Evolutionary conservation across 2,329 filamentous ascomycete genomes (phyloP).

Genomic region (Aureobasidium sp.): DNA sequence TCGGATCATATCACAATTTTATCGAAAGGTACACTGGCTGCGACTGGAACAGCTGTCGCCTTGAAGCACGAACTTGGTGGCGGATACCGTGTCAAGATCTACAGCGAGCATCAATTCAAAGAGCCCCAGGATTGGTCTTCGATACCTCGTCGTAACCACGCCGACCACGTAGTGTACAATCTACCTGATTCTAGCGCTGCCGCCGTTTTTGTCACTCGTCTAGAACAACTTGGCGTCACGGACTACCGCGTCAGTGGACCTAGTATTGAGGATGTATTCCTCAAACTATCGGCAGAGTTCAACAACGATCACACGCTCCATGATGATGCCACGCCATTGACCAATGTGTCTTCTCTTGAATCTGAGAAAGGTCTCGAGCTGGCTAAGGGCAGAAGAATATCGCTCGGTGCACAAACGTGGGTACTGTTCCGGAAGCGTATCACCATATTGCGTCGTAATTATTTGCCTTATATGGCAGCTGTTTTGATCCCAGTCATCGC

Average conservation of each 20-base stretch:
- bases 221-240: conserved; percentile 60
- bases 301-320: conserved; percentile 32
- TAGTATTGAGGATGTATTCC: conserved; percentile 87
- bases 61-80: conserved; percentile 76
- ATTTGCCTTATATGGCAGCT: conserved; percentile 66
- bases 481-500: conserved; percentile 72
- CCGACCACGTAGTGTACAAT: conserved; percentile 68
- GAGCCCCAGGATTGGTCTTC: conserved; percentile 27
- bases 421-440: conserved; percentile 73
- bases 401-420: conserved; percentile 61
- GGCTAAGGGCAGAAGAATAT: conserved; percentile 64
- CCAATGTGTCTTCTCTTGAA: conserved; percentile 8
- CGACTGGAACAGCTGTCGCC: conserved; percentile 75
- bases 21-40: conserved; percentile 75
- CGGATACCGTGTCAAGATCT: conserved; percentile 75
- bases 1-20: conserved; percentile 85
- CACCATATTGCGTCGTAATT: conserved; percentile 71
- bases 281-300: conserved; percentile 77
- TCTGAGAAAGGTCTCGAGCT: conserved; percentile 31
- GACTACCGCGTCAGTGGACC: conserved; percentile 84
- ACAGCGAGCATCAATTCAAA: conserved; percentile 46
- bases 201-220: conserved; percentile 59
- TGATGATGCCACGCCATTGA: conserved; percentile 18
- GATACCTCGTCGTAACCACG: conserved; percentile 42
- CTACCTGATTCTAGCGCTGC: conserved; percentile 64